phyloP scores from a whole-genome alignment of 2,329 filamentous ascomycete species.

The Aciculosporium take region DNA sequence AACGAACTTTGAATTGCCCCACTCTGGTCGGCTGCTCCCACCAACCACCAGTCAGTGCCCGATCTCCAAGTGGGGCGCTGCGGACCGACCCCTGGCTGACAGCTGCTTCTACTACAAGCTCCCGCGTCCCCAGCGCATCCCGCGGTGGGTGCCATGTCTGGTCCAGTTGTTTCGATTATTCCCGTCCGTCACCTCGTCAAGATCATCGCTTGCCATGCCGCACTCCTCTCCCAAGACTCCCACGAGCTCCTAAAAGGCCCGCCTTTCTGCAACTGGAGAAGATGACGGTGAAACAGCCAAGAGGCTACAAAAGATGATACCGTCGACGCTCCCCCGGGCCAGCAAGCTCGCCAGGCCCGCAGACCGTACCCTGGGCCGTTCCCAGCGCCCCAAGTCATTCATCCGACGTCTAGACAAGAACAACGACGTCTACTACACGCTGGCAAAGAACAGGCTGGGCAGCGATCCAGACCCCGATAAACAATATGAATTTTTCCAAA shows the following conservation, averaged over 20 bases:
- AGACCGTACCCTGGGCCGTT: conserved; percentile 1
- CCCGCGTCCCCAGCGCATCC: too few species aligned
- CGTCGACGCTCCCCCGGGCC: conserved; percentile 6
- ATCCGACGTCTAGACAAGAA: conserved; percentile 10
- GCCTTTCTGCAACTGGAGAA: too few species aligned
- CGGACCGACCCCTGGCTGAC: too few species aligned
- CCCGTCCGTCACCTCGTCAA: not conserved
- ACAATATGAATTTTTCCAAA: conserved; percentile 21
- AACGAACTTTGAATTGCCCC: too few species aligned
- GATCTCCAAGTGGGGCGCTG: too few species aligned
- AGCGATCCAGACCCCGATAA: conserved; percentile 6
- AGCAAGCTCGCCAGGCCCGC: conserved; percentile 4
- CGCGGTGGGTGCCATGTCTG: not conserved
- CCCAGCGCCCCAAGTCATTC: conserved; percentile 13
- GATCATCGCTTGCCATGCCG: not conserved
- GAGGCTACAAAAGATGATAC: conserved; percentile 8
- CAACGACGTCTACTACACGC: conserved; percentile 15
- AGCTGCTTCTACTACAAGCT: too few species aligned
- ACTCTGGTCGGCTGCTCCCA: too few species aligned
- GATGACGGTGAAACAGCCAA: not conserved
- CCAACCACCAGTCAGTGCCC: too few species aligned
- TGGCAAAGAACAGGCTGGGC: conserved; percentile 9
- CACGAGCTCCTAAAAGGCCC: too few species aligned
- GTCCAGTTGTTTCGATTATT: not conserved
- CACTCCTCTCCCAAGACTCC: not conserved